These are phyloP conservation scores for Hypoxylon crocopeplum DNA, from an alignment of 495 filamentous ascomycete genomes.

Conservation along the genomic window DNA sequence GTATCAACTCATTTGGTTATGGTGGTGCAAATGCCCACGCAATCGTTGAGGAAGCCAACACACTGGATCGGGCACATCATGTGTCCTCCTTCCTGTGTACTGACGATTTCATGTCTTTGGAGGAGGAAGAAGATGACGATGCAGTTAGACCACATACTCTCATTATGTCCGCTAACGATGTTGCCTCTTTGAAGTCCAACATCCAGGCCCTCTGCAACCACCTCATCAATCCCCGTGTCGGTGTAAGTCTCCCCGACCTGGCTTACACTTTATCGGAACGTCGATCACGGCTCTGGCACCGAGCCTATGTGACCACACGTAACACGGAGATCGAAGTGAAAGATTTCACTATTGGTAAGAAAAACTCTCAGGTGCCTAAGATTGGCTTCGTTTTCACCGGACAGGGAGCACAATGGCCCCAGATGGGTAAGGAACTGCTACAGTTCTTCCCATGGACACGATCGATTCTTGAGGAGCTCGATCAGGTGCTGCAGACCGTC, in stretches of 20 bases:
- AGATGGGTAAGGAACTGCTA: slow-evolving; percentile 45
- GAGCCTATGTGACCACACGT: slow-evolving; percentile 19
- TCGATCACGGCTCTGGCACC: slow-evolving; percentile 26
- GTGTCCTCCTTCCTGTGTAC: not conserved
- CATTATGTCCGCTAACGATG: slow-evolving; percentile 33
- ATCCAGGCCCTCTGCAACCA: not conserved
- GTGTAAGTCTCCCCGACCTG: slow-evolving; percentile 15
- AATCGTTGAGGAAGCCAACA: slow-evolving; percentile 48
- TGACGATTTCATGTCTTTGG: slow-evolving; percentile 1
- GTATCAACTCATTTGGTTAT: slow-evolving; percentile 62
- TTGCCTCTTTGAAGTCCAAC: not conserved
- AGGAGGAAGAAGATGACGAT: not conserved
- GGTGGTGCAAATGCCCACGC: slow-evolving; percentile 63
- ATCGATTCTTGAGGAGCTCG: slow-evolving; percentile 1
- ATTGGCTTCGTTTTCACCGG: slow-evolving; percentile 53
- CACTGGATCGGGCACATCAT: not conserved
- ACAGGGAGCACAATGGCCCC: slow-evolving; percentile 54
- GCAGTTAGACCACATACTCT: slow-evolving; percentile 3
- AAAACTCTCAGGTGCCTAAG: not conserved
- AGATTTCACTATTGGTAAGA: not conserved
- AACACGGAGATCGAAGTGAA: not conserved
- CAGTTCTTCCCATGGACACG: slow-evolving; percentile 2
- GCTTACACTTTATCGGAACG: slow-evolving; percentile 38
- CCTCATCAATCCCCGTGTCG: slow-evolving; percentile 5
- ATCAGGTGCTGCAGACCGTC: not conserved